Evolutionary conservation across 768 basidiomycete genomes (phyloP).

Genomic region (Podaxis mareebaensis): DNA sequence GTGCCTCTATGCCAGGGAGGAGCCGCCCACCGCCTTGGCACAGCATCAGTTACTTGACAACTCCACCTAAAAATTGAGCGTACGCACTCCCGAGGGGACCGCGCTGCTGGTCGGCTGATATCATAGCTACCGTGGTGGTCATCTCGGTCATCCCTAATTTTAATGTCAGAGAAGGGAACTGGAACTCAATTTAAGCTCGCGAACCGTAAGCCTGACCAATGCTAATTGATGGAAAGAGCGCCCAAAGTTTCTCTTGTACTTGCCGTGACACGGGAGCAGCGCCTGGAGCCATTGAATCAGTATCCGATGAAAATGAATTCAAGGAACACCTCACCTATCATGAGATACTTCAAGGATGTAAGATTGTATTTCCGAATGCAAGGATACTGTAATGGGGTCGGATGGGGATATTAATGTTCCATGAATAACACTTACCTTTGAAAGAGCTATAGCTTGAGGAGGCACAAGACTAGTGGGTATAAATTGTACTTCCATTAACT

Average conservation of each 20-base stretch:
- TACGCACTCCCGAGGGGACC: conserved; percentile 39
- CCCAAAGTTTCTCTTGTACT: conserved; percentile 44
- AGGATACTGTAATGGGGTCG: conserved; percentile 35
- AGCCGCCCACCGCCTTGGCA: conserved; percentile 39
- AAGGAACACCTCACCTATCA: conserved; percentile 35
- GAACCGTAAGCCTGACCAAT: conserved; percentile 67
- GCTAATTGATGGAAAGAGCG: conserved; percentile 47
- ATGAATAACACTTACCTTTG: conserved; percentile 41
- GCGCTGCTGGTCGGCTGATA: conserved; percentile 39
- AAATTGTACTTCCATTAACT: not conserved
- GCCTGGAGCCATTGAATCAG: conserved; percentile 37
- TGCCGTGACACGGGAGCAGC: conserved; percentile 61
- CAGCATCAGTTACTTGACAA: not conserved
- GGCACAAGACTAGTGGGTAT: conserved; percentile 40
- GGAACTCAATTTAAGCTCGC: conserved; percentile 6
- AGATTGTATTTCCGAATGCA: conserved; percentile 40
- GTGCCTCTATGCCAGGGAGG: conserved; percentile 43
- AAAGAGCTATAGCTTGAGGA: conserved; percentile 48
- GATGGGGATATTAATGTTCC: not conserved
- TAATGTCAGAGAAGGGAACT: not conserved
- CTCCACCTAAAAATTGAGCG: conserved; percentile 17
- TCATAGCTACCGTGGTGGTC: conserved; percentile 48
- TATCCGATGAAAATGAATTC: not conserved
- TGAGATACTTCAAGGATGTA: conserved; percentile 40
- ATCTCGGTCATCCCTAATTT: conserved; percentile 33